Evolutionary conservation across 768 basidiomycete species (phyloP).

Genomic region (Ramaria sp.): DNA sequence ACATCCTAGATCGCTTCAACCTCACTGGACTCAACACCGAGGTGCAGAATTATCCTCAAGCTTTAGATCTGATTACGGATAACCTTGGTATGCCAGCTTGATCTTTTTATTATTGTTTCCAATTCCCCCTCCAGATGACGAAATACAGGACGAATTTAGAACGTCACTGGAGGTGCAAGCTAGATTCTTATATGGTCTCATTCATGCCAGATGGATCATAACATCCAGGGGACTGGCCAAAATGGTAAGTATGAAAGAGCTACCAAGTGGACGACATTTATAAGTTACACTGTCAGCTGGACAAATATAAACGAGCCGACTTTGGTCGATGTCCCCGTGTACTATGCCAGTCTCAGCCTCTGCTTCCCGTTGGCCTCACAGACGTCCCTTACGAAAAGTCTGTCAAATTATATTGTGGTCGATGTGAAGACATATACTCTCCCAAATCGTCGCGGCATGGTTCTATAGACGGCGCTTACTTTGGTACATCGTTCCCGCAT

Average conservation of each 20-base stretch:
- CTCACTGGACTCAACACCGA: conserved; percentile 95
- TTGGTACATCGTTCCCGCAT: conserved; percentile 96
- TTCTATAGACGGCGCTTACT: conserved; percentile 96
- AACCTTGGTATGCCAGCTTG: conserved; percentile 58
- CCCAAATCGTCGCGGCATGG: conserved; percentile 97
- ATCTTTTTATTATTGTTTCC: neutral
- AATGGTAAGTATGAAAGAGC: conserved; percentile 51
- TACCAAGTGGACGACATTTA: neutral
- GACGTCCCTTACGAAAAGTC: conserved; percentile 98
- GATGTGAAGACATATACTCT: conserved; percentile 97
- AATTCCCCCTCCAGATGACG: conserved; percentile 55
- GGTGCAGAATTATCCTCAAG: conserved; percentile 88
- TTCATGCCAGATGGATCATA: conserved; percentile 95
- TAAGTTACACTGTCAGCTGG: conserved; percentile 42
- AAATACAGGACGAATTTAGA: conserved; percentile 87
- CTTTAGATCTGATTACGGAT: conserved; percentile 92
- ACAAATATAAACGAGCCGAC: conserved; percentile 97
- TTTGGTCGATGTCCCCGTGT: conserved; percentile 98
- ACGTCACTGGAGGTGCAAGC: conserved; percentile 91
- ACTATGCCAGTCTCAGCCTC: conserved; percentile 86
- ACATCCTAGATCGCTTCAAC: conserved; percentile 97
- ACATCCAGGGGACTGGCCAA: conserved; percentile 88
- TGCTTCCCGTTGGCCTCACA: conserved; percentile 93
- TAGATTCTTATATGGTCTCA: conserved; percentile 86
- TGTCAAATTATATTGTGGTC: conserved; percentile 96